Evolutionary conservation across 129 eudicot species (phyloP).

Genomic region (Kitagawia praeruptora): DNA sequence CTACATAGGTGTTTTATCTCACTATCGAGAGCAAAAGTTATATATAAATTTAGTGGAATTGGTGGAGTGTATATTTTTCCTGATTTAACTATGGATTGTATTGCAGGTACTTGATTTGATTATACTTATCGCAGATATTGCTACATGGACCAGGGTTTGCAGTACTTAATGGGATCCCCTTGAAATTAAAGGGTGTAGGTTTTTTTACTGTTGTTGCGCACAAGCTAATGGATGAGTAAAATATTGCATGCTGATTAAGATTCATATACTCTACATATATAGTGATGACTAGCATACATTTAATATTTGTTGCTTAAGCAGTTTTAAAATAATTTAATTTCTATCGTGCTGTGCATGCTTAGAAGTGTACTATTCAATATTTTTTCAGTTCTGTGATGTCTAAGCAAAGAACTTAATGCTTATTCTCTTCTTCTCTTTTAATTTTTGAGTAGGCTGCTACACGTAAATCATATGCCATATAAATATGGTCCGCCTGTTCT

Average conservation of each 20-base stretch:
- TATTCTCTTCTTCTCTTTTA: neutral
- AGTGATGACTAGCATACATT: neutral
- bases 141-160: neutral
- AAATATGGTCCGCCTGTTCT: neutral
- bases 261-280: neutral
- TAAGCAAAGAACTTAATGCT: neutral
- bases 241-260: neutral
- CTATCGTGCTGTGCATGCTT: neutral
- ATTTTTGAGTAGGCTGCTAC: neutral
- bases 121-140: neutral
- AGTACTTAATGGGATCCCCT: neutral
- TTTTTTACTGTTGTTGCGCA: neutral
- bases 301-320: neutral
- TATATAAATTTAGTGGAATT: neutral
- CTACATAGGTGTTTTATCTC: neutral
- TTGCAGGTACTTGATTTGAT: constrained; percentile 12
- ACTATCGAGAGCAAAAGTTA: neutral
- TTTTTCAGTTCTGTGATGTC: neutral
- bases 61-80: neutral
- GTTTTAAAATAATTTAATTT: neutral
- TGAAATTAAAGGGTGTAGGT: constrained; percentile 1
- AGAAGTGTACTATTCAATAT: neutral
- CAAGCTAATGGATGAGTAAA: neutral
- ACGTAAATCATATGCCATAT: neutral
- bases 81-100: neutral